Evolutionary conservation across 129 eudicot genomes (phyloP), one percentile per base, ranked within the genome.

Genomic region (Pittosporum tobira): DNA sequence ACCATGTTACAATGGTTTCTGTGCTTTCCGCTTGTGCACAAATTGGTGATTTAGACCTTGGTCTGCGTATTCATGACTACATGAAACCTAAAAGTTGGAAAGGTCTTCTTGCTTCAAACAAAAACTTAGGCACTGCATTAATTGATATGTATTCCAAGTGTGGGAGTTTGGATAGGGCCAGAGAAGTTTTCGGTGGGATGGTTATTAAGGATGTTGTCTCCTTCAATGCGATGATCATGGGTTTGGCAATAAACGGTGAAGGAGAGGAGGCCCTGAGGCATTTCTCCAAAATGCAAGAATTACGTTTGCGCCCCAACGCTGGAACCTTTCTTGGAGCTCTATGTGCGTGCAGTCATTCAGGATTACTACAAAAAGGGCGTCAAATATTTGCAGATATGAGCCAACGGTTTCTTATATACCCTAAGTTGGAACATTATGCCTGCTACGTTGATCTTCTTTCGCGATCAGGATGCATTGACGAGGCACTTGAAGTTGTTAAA

Each of bases 381-480:
- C 75, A 74, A 52, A 67, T 84, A 10, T 88, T 88, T 64, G 48
- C 75, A 7, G 63, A 64, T 45, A 81, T 82, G 96, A 56, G 15
- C 24, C 56, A 36, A 0, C 37, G 22, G 13, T 71, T 55, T 48
- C 61, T 15, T 18, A 56, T 81, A 14, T 4, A 53, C 4, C 94
- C 82, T 52, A 71, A 69, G 46, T 63, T 88, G 28, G 96, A 88
- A 44, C 96, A 88, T 62, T 88, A 88, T 26, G 87, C 90, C 30
- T 73, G 96, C 65, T 84, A 78, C 48, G 70, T 88, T 25, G 96
- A 88, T 74, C 87, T 88, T 48, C 73, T 79, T 67, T 72, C 94
- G 2, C 82, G 96, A 30, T 75, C 73, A 0, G 87, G 90, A 20
- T 71, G 30, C 60, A 43, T 88, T 66, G 77, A 88, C 34, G 91